Conservation (phyloP, 768 basidiomycete genomes). For the Roridomyces roridus region DNA sequence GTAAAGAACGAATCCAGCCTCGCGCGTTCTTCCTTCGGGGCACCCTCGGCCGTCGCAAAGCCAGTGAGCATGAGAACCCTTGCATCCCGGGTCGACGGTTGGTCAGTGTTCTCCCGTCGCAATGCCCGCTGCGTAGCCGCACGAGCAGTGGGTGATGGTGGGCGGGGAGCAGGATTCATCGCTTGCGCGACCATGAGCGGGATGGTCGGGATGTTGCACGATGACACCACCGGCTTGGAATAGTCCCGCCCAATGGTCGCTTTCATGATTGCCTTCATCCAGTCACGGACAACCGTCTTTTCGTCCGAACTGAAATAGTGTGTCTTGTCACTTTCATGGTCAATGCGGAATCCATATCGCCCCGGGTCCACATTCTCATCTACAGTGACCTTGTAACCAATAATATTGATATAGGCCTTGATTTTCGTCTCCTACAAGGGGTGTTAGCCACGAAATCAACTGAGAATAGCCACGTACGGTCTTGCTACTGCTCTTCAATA, state of each 20-base stretch:
- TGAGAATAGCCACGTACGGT: conserved; percentile 44
- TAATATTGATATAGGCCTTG: conserved; percentile 94
- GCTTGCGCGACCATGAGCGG: conserved; percentile 94
- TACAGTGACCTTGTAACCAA: conserved; percentile 90
- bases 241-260: conserved; percentile 96
- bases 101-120: conserved; percentile 84
- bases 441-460: conserved; percentile 24
- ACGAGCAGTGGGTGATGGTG: conserved; percentile 88
- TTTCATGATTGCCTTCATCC: conserved; percentile 99
- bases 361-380: conserved; percentile 94
- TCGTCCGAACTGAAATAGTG: conserved; percentile 95
- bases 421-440: conserved; percentile 81
- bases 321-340: conserved; percentile 85
- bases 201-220: conserved; percentile 96
- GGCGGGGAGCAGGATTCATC: conserved; percentile 94
- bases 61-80: conserved; percentile 66
- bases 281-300: conserved; percentile 83
- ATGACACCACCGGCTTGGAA: conserved; percentile 90
- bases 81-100: conserved; percentile 81
- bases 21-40: conserved; percentile 52
- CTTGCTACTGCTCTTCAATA: conserved; percentile 76
- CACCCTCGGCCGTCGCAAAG: conserved; percentile 41
- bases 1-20: conserved; percentile 64
- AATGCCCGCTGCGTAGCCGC: conserved; percentile 89
- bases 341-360: conserved; percentile 92